A percentile compares a stretch with the other conserved stretches of the same genome.
These are phyloP conservation scores for Truncatella angustata DNA, from an alignment of 2,329 filamentous ascomycete species.

Conservation along the genomic window DNA sequence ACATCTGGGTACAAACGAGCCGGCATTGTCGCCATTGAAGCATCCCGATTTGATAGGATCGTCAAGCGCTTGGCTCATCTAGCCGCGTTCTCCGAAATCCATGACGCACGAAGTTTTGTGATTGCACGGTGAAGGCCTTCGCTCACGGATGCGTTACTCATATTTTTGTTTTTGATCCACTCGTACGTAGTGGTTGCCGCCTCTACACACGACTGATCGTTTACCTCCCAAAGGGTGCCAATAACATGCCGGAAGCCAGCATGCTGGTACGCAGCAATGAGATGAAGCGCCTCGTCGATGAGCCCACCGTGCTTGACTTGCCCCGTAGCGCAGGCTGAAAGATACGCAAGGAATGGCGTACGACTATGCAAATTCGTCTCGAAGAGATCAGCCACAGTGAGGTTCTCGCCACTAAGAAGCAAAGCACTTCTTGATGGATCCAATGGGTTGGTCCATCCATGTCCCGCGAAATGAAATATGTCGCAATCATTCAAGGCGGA, in stretches of 20 bases:
- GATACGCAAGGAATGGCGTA: constrained; percentile 33
- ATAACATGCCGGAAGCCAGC: constrained; percentile 39
- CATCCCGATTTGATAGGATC: too few relatives aligned
- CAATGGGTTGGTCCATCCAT: background rate
- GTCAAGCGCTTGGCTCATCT: too few relatives aligned
- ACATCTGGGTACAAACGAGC: too few relatives aligned
- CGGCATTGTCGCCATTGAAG: too few relatives aligned
- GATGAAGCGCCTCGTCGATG: constrained; percentile 36
- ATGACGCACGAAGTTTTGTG: too few relatives aligned
- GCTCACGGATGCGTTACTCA: too few relatives aligned
- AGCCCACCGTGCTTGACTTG: constrained; percentile 18
- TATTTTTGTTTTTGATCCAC: too few relatives aligned
- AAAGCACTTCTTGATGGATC: background rate
- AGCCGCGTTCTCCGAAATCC: too few relatives aligned
- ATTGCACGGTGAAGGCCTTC: too few relatives aligned
- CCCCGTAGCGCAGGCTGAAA: constrained; percentile 36
- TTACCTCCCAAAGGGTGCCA: constrained; percentile 37
- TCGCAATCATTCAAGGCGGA: background rate
- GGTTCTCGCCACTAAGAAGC: background rate
- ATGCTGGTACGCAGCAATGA: constrained; percentile 35
- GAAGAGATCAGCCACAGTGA: constrained; percentile 12
- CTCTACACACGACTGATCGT: constrained; percentile 30
- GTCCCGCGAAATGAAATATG: background rate
- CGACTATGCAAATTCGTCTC: constrained; percentile 14
- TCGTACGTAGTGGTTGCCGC: too few relatives aligned